These are phyloP conservation scores for Ehretia macrophylla DNA, from an alignment of 257 asterid genomes.

Conservation along the genomic window DNA sequence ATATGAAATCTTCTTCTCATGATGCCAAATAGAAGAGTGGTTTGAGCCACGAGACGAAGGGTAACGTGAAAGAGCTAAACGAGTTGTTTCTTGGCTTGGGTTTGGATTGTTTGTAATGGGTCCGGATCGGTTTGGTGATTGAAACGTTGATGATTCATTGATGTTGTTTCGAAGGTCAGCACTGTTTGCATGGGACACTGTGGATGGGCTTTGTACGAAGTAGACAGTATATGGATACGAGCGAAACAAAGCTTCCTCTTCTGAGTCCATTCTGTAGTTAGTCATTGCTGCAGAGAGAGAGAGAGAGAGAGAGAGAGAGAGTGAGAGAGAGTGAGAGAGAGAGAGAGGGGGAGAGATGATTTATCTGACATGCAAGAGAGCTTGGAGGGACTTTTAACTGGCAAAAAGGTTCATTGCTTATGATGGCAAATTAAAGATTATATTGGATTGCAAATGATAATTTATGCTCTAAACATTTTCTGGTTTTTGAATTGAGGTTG, in stretches of 20 bases:
- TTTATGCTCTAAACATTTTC: neutral
- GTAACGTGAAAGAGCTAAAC: conserved; percentile 33
- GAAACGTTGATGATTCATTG: conserved; percentile 5
- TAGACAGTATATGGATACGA: conserved; percentile 50
- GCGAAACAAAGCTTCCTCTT: conserved; percentile 63
- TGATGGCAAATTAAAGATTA: conserved; percentile 20
- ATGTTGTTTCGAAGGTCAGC: conserved; percentile 4
- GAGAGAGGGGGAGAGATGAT: conserved; percentile 6
- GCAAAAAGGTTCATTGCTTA: conserved; percentile 10
- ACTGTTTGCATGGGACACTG: conserved; percentile 41
- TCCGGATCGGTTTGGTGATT: conserved; percentile 16
- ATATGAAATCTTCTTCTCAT: conserved; percentile 21
- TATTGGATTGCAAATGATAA: neutral
- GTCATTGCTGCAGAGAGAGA: conserved; percentile 21
- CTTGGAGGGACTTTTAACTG: conserved; percentile 28
- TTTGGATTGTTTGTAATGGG: neutral
- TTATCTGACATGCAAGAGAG: neutral
- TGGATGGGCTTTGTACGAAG: conserved; percentile 72
- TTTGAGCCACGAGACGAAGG: conserved; percentile 63
- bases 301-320: neutral
- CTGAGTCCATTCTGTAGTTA: conserved; percentile 36
- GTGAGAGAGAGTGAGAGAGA: neutral
- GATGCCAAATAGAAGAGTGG: conserved; percentile 26
- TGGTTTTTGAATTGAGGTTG: too few relatives aligned
- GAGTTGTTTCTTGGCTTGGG: conserved; percentile 13